These are phyloP conservation scores for Infundibulicybe gibba DNA, from an alignment of 768 basidiomycete species.

Conservation along the genomic window DNA sequence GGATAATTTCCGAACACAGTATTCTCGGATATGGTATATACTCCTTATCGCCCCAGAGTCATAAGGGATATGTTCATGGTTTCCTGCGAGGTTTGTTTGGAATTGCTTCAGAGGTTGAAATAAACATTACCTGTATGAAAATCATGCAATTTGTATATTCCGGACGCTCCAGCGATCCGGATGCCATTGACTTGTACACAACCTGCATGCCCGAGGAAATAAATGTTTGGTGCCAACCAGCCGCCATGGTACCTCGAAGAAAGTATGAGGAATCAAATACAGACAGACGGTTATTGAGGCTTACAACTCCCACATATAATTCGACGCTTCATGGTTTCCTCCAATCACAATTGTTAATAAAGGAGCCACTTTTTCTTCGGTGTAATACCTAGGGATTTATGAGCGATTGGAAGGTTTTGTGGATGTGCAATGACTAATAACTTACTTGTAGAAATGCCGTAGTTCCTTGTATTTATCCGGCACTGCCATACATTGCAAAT, in stretches of 20 bases:
- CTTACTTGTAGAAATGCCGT: constrained; percentile 80
- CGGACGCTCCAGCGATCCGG: constrained; percentile 86
- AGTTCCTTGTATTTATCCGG: constrained; percentile 85
- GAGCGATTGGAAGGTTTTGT: background rate
- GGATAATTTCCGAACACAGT: constrained; percentile 74
- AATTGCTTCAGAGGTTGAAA: background rate
- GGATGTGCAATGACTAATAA: constrained; percentile 1
- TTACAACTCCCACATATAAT: constrained; percentile 94
- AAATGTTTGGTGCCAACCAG: constrained; percentile 96
- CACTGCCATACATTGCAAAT: constrained; percentile 88
- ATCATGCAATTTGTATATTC: constrained; percentile 82
- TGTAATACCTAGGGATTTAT: constrained; percentile 69
- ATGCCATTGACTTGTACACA: constrained; percentile 85
- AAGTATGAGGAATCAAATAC: background rate
- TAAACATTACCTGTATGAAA: constrained; percentile 56
- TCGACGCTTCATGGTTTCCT: constrained; percentile 96
- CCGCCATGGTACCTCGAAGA: constrained; percentile 83
- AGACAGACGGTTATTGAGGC: constrained; percentile 18
- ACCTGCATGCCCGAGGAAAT: constrained; percentile 91
- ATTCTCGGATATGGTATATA: constrained; percentile 90
- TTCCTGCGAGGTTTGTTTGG: constrained; percentile 41
- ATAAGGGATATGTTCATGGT: constrained; percentile 83
- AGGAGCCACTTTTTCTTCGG: constrained; percentile 76
- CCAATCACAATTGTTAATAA: constrained; percentile 92
- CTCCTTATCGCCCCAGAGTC: constrained; percentile 68